These are phyloP conservation scores for Fusarium redolens DNA, from an alignment of 2,329 filamentous ascomycete genomes.

Conservation along the genomic window DNA sequence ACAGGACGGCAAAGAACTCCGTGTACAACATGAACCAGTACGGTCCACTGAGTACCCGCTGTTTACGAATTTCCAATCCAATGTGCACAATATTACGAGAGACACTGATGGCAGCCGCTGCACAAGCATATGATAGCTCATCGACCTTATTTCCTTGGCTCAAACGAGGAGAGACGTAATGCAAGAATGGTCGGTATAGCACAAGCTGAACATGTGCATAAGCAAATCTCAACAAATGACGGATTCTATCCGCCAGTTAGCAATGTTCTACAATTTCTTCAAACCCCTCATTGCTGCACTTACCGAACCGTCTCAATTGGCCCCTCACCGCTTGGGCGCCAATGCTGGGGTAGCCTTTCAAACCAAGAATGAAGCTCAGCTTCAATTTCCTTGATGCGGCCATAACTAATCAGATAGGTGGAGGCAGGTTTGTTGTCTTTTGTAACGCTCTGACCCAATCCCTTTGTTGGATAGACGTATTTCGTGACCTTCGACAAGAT, in stretches of 20 bases:
- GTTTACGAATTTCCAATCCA: conserved; percentile 79
- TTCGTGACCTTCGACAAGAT: conserved; percentile 74
- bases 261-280: background rate
- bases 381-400: conserved; percentile 73
- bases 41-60: conserved; percentile 79
- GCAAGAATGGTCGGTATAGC: conserved; percentile 84
- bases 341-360: conserved; percentile 75
- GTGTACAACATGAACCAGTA: conserved; percentile 92
- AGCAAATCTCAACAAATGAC: conserved; percentile 81
- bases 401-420: conserved; percentile 72
- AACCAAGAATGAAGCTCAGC: conserved; percentile 72
- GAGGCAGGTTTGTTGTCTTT: conserved; percentile 57
- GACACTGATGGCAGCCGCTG: conserved; percentile 70
- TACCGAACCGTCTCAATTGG: conserved; percentile 81
- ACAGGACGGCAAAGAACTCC: conserved; percentile 83
- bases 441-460: conserved; percentile 59
- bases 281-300: conserved; percentile 44
- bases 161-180: conserved; percentile 78
- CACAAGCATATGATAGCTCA: conserved; percentile 81
- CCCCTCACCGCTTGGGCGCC: conserved; percentile 83
- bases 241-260: conserved; percentile 58
- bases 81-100: conserved; percentile 83
- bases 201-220: conserved; percentile 87
- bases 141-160: conserved; percentile 70
- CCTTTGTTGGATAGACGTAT: conserved; percentile 73